Percentiles rank a stretch among this genome's conserved stretches.
Conservation (phyloP, 1,284 basidiomycete species). For the Lentinus polychrous region DNA sequence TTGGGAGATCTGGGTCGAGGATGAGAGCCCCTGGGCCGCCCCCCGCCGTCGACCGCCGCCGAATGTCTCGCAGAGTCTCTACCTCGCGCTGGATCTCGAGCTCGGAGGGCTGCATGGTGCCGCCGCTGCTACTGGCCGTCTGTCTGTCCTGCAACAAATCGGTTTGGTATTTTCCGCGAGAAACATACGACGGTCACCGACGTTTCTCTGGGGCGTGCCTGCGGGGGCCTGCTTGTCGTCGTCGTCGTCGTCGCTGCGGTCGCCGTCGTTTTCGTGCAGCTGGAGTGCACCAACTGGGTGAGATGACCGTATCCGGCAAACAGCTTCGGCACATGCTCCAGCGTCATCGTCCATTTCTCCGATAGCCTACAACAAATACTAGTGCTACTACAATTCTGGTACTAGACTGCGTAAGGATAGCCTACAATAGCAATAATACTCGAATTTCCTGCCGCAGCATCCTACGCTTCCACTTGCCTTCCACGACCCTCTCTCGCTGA, state of each 20-base stretch:
- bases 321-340: constrained; percentile 68
- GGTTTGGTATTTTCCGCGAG: no score
- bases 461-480: no score
- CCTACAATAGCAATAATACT: not conserved
- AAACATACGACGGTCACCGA: no score
- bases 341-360: constrained; percentile 52
- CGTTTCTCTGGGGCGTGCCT: no score
- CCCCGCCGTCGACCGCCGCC: constrained; percentile 68
- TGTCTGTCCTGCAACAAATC: not conserved
- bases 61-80: constrained; percentile 77
- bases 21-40: constrained; percentile 71
- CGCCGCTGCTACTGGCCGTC: no score
- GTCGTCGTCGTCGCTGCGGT: no score
- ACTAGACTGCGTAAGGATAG: not conserved
- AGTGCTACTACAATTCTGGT: constrained; percentile 34
- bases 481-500: no score
- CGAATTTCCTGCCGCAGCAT: no score
- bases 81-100: constrained; percentile 85
- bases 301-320: constrained; percentile 31
- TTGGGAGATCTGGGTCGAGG: constrained; percentile 84
- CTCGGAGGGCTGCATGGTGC: constrained; percentile 64
- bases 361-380: constrained; percentile 56
- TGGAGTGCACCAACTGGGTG: no score
- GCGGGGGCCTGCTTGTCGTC: no score
- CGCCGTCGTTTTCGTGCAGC: no score